Base-by-base conservation (phyloP, 176 grass and related monocot genomes). In the Phoenix roebelenii region DNA sequence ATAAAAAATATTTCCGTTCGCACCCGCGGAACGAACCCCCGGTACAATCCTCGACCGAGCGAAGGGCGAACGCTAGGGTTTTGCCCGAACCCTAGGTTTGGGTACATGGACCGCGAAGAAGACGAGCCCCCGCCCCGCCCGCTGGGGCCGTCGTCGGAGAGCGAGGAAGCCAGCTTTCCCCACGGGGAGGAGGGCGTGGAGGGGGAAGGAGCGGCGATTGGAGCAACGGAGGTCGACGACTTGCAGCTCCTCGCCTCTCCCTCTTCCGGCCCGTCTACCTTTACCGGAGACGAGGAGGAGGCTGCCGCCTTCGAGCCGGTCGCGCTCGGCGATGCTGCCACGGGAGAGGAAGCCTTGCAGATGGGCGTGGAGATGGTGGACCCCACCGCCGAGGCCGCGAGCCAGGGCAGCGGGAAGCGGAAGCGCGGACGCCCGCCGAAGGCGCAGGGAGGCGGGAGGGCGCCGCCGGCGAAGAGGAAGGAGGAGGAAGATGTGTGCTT, bases 401-500 rank as follows among this genome's bases (percentile, higher is more conserved):
- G 15, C 2, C 22, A 53, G 7, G 3, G 16, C 3, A 25, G 50
- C 19, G 59, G 76, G 66, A 99, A 99, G 82, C 70, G 84, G 79
- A 91, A 90, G 85, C 32, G 90, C 63, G 90, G 90, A 55, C 85
- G 90, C 64, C 94, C 94, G 52, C 94, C 76, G 23, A 99, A 93
- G 85, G 79, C 58, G 58, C 76, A 73, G 63, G 82, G 81, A 12
- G 78, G 55, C 1, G 64, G 22, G n/a, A 50, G 48, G 22, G 71
- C 49, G 5, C 22, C 70, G 0, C n/a, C 58, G 2, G 57, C 23
- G 18, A 83, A 67, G 73, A 80, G 73, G 24, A 79, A 71, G 77
- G 79, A 95, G 3, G 88, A 93, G 76, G 94, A 99, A 71, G 71
- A 89, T 0, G 94, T 99, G 18, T 99, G 94, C 64, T 99, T 99